phyloP scores from a whole-genome alignment of 2,329 filamentous ascomycete species.

The Trichoderma atroviride region DNA sequence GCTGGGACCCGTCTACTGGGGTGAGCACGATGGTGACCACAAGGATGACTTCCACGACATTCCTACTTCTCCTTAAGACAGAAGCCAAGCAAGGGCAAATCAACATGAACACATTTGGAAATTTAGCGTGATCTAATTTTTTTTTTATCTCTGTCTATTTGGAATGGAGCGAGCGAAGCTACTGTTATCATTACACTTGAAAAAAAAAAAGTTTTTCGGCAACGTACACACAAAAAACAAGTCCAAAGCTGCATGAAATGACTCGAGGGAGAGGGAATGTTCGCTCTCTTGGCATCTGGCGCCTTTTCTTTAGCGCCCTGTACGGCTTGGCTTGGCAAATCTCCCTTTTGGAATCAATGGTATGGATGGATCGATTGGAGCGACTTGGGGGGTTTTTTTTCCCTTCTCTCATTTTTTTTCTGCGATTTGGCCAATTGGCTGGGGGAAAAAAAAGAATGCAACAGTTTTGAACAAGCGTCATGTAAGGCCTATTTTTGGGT shows the following conservation, averaged over 20 bases:
- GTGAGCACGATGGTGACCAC: constrained; percentile 60
- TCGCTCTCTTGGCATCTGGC: constrained; percentile 13
- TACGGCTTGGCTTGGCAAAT: constrained; percentile 22
- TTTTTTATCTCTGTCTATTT: background rate
- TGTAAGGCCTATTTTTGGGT: background rate
- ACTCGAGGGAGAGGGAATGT: background rate
- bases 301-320: constrained; percentile 10
- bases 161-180: constrained; percentile 18
- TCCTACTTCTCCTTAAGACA: constrained; percentile 14
- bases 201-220: constrained; percentile 5
- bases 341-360: constrained; percentile 4
- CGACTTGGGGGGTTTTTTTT: constrained; percentile 5
- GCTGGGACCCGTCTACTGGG: constrained; percentile 66
- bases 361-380: constrained; percentile 5
- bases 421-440: constrained; percentile 1
- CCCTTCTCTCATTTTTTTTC: background rate
- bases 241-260: background rate
- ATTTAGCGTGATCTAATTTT: background rate
- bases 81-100: no score
- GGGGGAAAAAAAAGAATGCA: constrained; percentile 13
- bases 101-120: background rate
- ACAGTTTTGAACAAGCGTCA: background rate
- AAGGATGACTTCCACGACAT: constrained; percentile 58
- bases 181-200: constrained; percentile 1
- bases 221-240: background rate